Evolutionary conservation across 2,329 filamentous ascomycete genomes (phyloP).

Genomic region (Salinomyces thailandicus): DNA sequence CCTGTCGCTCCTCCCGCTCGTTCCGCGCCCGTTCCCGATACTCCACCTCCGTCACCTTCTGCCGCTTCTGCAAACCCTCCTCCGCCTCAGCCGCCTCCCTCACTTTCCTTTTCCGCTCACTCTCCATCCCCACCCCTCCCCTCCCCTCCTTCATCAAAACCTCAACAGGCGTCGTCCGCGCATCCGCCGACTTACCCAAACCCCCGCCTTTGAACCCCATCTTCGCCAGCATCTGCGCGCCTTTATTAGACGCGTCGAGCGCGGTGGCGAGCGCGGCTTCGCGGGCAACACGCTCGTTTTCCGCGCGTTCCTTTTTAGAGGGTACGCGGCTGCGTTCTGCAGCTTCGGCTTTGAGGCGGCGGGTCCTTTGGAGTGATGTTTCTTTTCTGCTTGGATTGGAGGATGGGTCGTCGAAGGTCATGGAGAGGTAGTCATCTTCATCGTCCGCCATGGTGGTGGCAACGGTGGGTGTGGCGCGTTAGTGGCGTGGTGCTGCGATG

Average conservation of each 20-base stretch:
- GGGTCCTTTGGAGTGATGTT: slow-evolving; percentile 51
- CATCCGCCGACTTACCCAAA: slow-evolving; percentile 52
- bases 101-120: slow-evolving; percentile 66
- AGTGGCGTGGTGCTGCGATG: too few species aligned
- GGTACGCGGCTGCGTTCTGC: slow-evolving; percentile 54
- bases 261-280: slow-evolving; percentile 68
- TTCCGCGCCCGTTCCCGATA: slow-evolving; percentile 61
- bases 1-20: slow-evolving; percentile 57
- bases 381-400: slow-evolving; percentile 42
- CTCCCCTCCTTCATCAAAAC: slow-evolving; percentile 68
- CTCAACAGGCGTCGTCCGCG: slow-evolving; percentile 60
- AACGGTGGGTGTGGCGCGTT: too few species aligned
- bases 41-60: slow-evolving; percentile 55
- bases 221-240: slow-evolving; percentile 91
- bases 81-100: slow-evolving; percentile 45
- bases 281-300: slow-evolving; percentile 58
- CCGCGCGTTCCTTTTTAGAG: slow-evolving; percentile 74
- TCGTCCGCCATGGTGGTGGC: slow-evolving; percentile 43
- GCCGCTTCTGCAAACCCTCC: slow-evolving; percentile 44
- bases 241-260: slow-evolving; percentile 65
- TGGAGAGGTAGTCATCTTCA: slow-evolving; percentile 95
- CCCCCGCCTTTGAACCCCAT: slow-evolving; percentile 79
- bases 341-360: slow-evolving; percentile 45
- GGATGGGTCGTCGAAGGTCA: slow-evolving; percentile 65
- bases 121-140: slow-evolving; percentile 73